Conservation (phyloP, 805 yeast genomes). For the Saccharomycopsis lassenensis region DNA sequence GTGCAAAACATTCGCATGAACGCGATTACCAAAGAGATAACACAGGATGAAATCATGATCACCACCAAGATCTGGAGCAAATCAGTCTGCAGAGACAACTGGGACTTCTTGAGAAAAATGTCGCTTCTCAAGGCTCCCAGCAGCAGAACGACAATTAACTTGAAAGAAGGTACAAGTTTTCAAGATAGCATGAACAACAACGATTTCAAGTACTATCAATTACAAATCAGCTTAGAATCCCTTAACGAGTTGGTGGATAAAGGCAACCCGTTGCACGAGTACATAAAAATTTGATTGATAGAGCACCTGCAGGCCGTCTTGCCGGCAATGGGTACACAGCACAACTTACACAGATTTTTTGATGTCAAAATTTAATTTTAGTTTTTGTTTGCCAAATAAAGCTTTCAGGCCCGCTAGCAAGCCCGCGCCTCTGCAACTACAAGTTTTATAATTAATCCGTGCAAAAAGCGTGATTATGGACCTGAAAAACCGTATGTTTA, state of each 20-base stretch:
- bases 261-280: conserved; percentile 18
- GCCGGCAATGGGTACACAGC: no score
- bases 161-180: no score
- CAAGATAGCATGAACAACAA: conserved; percentile 23
- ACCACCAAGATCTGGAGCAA: conserved; percentile 49
- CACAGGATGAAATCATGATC: conserved; percentile 25
- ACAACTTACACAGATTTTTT: no score
- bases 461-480: no score
- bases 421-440: no score
- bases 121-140: conserved; percentile 33
- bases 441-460: no score
- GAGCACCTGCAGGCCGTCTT: no score
- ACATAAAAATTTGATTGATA: conserved; percentile 4
- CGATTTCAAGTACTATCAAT: conserved; percentile 39
- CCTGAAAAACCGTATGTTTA: no score
- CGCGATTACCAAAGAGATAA: conserved; percentile 20
- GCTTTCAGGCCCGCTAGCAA: no score
- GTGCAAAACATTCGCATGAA: conserved; percentile 25
- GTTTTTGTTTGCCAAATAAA: no score
- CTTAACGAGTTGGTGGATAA: conserved; percentile 23
- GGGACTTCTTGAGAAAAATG: conserved; percentile 58
- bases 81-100: conserved; percentile 49
- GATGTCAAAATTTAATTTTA: no score
- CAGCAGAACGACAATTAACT: no score
- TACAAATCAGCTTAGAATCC: conserved; percentile 43